Percentiles rank a stretch among this genome's conserved stretches.
Conservation (phyloP, 1,284 basidiomycete genomes). For the Melampsora americana region DNA sequence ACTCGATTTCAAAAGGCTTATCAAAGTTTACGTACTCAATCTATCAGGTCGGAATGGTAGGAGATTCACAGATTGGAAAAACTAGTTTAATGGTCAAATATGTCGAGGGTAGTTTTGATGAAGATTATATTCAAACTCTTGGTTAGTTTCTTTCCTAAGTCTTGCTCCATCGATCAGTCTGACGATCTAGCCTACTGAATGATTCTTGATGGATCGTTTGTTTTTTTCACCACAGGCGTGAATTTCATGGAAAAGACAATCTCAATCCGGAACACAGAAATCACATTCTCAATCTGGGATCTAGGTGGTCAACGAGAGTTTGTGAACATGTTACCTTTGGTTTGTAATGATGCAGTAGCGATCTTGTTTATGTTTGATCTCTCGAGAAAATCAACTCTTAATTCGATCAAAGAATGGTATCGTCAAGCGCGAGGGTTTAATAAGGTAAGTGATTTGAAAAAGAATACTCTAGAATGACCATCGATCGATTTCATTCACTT, state of each 20-base stretch:
- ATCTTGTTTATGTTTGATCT: slow-evolving; percentile 99
- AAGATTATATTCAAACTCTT: slow-evolving; percentile 98
- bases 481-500: neutral
- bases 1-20: neutral
- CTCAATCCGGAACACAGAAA: slow-evolving; percentile 91
- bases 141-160: slow-evolving; percentile 42
- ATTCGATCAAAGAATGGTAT: slow-evolving; percentile 99
- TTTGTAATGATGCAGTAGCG: slow-evolving; percentile 96
- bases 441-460: slow-evolving; percentile 63
- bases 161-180: neutral
- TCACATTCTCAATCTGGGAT: slow-evolving; percentile 99
- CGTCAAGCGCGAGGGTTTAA: slow-evolving; percentile 96
- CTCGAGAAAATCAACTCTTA: slow-evolving; percentile 90
- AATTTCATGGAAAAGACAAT: slow-evolving; percentile 99
- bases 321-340: slow-evolving; percentile 96
- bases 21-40: slow-evolving; percentile 59
- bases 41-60: slow-evolving; percentile 99
- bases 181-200: neutral
- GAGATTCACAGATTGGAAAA: slow-evolving; percentile 97
- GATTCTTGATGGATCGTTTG: slow-evolving; percentile 7
- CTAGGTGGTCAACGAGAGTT: slow-evolving; percentile 95
- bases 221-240: slow-evolving; percentile 64
- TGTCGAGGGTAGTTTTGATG: slow-evolving; percentile 88
- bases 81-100: slow-evolving; percentile 98
- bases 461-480: neutral